Evolutionary conservation across 129 eudicot species (phyloP).

Genomic region (Silybum marianum): DNA sequence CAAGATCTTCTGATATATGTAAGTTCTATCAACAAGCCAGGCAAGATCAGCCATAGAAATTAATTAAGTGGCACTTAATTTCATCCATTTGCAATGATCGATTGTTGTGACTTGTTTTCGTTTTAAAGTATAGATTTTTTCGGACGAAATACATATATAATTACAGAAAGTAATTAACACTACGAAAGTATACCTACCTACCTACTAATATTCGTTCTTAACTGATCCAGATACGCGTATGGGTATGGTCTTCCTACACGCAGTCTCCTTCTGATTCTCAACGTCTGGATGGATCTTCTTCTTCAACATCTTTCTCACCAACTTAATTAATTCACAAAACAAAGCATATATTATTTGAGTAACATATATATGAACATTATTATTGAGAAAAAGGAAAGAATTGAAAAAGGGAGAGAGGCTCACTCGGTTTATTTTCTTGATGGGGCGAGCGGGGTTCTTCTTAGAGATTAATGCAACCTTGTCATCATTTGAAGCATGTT

Average conservation of each 20-base stretch:
- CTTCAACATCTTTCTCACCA: constrained; percentile 71
- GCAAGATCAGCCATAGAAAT: too few relatives aligned
- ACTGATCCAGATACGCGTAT: constrained; percentile 10
- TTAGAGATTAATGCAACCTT: constrained; percentile 42
- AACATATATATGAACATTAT: not conserved
- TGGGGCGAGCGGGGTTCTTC: constrained; percentile 47
- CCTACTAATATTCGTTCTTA: constrained; percentile 12
- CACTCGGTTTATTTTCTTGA: constrained; percentile 58
- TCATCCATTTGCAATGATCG: too few relatives aligned
- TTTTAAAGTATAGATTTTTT: not conserved
- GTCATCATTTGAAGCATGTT: constrained; percentile 9
- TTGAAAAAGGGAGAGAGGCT: constrained; percentile 19
- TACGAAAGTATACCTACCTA: too few relatives aligned
- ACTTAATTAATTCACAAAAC: constrained; percentile 31
- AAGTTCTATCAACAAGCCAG: too few relatives aligned
- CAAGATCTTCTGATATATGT: too few relatives aligned
- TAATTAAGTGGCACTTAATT: not conserved
- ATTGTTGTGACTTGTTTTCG: too few relatives aligned
- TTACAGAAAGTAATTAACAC: not conserved
- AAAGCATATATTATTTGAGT: not conserved
- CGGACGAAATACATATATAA: not conserved
- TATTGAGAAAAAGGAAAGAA: not conserved
- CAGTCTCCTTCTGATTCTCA: constrained; percentile 35
- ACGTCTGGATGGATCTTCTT: constrained; percentile 77
- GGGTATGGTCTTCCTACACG: constrained; percentile 15